phyloP scores from a whole-genome alignment of 441 rosid species.

The Euphorbia neoarborescens region DNA sequence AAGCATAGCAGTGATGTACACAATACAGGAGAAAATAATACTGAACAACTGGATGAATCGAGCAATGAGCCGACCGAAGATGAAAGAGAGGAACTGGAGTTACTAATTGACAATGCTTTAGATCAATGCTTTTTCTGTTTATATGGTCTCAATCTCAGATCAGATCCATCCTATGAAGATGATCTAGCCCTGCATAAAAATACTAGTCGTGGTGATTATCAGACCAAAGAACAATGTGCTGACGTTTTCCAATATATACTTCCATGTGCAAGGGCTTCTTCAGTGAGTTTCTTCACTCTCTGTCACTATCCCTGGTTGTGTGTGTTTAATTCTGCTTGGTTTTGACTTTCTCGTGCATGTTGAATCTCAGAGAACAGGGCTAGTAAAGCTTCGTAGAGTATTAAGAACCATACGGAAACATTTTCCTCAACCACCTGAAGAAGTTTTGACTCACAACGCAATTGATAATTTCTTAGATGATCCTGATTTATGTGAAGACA shows the following conservation, averaged over 20 bases:
- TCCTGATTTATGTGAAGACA: slow-evolving; percentile 78
- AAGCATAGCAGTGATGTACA: slow-evolving; percentile 22
- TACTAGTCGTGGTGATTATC: slow-evolving; percentile 95
- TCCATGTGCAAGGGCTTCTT: slow-evolving; percentile 84
- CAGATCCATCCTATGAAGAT: slow-evolving; percentile 82
- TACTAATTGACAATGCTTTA: slow-evolving; percentile 71
- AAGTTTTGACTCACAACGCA: slow-evolving; percentile 65
- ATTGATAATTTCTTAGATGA: slow-evolving; percentile 86
- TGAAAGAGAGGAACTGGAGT: slow-evolving; percentile 89
- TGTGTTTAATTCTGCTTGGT: slow-evolving; percentile 3
- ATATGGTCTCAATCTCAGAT: slow-evolving; percentile 93
- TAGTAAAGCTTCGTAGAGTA: slow-evolving; percentile 94
- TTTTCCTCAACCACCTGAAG: slow-evolving; percentile 91
- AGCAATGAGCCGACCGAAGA: slow-evolving; percentile 52
- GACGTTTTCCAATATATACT: slow-evolving; percentile 96
- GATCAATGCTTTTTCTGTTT: slow-evolving; percentile 98
- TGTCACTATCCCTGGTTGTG: slow-evolving; percentile 16
- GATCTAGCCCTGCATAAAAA: slow-evolving; percentile 85
- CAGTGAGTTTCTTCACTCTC: slow-evolving; percentile 56
- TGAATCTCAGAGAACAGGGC: slow-evolving; percentile 68
- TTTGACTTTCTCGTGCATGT: slow-evolving; percentile 8
- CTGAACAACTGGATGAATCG: slow-evolving; percentile 31
- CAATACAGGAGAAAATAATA: slow-evolving; percentile 33
- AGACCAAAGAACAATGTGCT: slow-evolving; percentile 94
- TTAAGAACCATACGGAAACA: slow-evolving; percentile 91